Evolutionary conservation across 2,329 filamentous ascomycete species (phyloP), one percentile per base, ranked within the genome.

Genomic region (Xylariaceae sp.): DNA sequence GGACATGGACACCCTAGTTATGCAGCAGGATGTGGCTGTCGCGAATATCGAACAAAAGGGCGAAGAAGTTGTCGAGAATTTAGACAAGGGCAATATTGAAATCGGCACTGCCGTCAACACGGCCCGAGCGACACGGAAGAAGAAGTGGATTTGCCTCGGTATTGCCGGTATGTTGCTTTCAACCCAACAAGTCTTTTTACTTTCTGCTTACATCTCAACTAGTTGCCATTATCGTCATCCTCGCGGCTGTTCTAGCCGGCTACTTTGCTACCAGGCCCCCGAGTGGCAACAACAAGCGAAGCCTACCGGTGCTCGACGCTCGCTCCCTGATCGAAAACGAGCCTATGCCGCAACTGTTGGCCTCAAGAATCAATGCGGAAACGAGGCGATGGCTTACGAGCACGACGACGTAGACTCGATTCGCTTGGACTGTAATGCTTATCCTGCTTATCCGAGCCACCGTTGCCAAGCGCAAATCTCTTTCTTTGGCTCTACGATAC

Each of bases 101-200:
- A 90, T 98, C 58, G 87, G 83, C 34, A 84, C 84, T n/a, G 93
- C 93, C 11, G 90, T 96, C 61, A 82, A 83, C 60, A 96, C 91
- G 66, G 94, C 94, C 7, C 83, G 89, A 73, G 85, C 86, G 67
- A 91, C 89, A 47, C 84, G 91, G 66, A 91, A 87, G 79, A 96
- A 96, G 92, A 97, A 97, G 89, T 97, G 92, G 93, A 93, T 90
- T 73, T 96, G 92, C 81, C 78, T 96, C 66, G 87, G 88, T 69
- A 91, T 97, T 69, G 78, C 82, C 67, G 78, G 83, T 86, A 79
- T 66, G 83, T 75, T 34, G 46, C 28, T 6, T 4, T 26, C 43
- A 16, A 36, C 6, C 12, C 16, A 6, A 3, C 21, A 9, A 12
- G 1, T 16, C n/a, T 7, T 19, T 33, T 41, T 37, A 9, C 19